Conservation (phyloP, 768 basidiomycete species). For the Glaciozyma antarctica region DNA sequence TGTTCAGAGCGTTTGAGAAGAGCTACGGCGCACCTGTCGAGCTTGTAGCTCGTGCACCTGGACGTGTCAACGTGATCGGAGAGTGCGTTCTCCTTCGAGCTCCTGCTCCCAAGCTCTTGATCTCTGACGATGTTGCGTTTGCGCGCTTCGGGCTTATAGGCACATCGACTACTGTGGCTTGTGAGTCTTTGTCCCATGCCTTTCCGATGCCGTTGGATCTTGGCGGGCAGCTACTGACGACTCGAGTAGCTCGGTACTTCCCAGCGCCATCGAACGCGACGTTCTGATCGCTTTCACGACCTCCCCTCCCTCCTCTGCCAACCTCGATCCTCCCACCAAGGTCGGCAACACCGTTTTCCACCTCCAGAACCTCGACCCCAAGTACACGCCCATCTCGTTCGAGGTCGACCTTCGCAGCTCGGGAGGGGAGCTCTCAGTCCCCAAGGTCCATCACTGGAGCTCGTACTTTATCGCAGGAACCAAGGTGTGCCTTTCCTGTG, state of each 20-base stretch:
- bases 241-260: conserved; percentile 25
- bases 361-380: conserved; percentile 29
- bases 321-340: not conserved
- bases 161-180: conserved; percentile 34
- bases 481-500: conserved; percentile 4
- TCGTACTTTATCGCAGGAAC: conserved; percentile 32
- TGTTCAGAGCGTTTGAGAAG: conserved; percentile 21
- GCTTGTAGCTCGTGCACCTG: conserved; percentile 22
- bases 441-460: conserved; percentile 28
- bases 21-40: conserved; percentile 12
- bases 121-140: not conserved
- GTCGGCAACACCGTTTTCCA: conserved; percentile 18
- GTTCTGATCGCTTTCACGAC: conserved; percentile 30
- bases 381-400: conserved; percentile 26
- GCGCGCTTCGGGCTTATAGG: conserved; percentile 2
- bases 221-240: not conserved
- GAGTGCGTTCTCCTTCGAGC: not conserved
- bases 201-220: not conserved
- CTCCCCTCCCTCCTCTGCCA: not conserved
- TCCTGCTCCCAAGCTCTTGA: not conserved
- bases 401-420: conserved; percentile 25
- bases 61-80: conserved; percentile 31
- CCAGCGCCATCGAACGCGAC: conserved; percentile 36
- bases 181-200: not conserved
- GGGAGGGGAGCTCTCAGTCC: conserved; percentile 6